Evolutionary conservation across 2,329 filamentous ascomycete genomes (phyloP).

Genomic region (Pseudocercospora cruenta): DNA sequence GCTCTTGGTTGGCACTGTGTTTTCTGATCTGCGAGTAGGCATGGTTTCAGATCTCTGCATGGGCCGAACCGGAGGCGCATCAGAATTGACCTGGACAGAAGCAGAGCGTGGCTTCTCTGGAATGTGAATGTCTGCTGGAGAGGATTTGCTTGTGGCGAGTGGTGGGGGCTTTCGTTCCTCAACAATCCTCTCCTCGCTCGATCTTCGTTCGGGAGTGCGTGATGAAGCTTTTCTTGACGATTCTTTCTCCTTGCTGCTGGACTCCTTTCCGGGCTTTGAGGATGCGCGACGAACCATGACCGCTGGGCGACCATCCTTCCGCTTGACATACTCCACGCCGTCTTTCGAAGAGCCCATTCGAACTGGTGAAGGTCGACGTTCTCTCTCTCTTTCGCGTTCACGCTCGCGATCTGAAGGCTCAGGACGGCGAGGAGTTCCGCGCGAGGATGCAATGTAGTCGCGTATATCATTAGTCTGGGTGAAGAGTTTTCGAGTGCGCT

Average conservation of each 20-base stretch:
- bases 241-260: constrained; percentile 21
- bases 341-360: constrained; percentile 34
- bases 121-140: constrained; percentile 36
- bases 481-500: constrained; percentile 33
- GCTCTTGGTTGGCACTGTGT: constrained; percentile 24
- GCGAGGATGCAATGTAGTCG: constrained; percentile 35
- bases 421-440: constrained; percentile 8
- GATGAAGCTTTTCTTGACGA: constrained; percentile 25
- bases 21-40: constrained; percentile 35
- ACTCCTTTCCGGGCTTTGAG: constrained; percentile 24
- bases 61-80: constrained; percentile 38
- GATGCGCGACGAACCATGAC: constrained; percentile 33
- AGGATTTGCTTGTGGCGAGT: constrained; percentile 44
- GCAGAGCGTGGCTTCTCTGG: constrained; percentile 34
- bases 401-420: constrained; percentile 7
- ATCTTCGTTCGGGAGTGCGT: constrained; percentile 30
- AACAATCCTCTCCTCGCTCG: constrained; percentile 30
- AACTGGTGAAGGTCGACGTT: constrained; percentile 34
- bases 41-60: constrained; percentile 50
- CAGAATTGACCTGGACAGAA: constrained; percentile 34
- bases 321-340: constrained; percentile 33
- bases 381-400: constrained; percentile 16
- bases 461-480: constrained; percentile 30
- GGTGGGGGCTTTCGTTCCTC: constrained; percentile 33
- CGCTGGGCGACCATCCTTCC: constrained; percentile 29